A percentile compares a stretch with the other conserved stretches of the same genome.
Evolutionary conservation across 345 rosid genomes (phyloP).

Genomic region (Rhizophora mangle): DNA sequence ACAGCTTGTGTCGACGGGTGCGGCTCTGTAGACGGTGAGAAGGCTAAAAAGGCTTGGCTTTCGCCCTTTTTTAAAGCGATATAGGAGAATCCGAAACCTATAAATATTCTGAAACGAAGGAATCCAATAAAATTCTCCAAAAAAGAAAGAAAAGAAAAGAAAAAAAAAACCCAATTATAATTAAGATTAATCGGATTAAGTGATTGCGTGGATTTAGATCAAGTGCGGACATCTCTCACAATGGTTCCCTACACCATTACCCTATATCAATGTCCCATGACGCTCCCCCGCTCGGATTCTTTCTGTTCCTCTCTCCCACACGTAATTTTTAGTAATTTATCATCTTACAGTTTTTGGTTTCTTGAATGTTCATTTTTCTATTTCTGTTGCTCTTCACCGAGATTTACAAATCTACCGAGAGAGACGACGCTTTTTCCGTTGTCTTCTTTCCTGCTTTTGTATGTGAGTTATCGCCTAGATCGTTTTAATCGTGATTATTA

Average conservation of each 20-base stretch:
- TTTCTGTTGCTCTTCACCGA: neutral
- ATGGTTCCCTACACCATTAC: neutral
- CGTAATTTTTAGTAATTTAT: no score
- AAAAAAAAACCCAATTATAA: neutral
- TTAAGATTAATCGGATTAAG: neutral
- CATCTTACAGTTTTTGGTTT: neutral
- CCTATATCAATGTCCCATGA: neutral
- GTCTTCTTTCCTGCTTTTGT: neutral
- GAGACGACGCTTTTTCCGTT: no score
- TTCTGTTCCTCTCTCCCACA: neutral
- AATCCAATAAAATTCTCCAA: neutral
- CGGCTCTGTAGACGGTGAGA: neutral
- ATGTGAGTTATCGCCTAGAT: conserved; percentile 10
- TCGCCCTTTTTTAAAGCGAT: neutral
- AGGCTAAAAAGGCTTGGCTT: neutral
- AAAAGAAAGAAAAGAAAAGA: neutral
- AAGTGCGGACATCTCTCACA: conserved; percentile 38
- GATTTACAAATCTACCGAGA: no score
- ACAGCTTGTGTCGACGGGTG: conserved; percentile 16
- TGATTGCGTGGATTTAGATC: conserved; percentile 27
- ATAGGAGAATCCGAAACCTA: conserved; percentile 16
- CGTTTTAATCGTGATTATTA: neutral
- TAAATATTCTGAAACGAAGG: no score
- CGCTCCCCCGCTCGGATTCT: conserved; percentile 13
- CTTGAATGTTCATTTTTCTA: neutral